Evolutionary conservation across 2,329 filamentous ascomycete genomes (phyloP), one percentile per base, ranked within the genome.

Genomic region (Ploettnerulaceae sp.): DNA sequence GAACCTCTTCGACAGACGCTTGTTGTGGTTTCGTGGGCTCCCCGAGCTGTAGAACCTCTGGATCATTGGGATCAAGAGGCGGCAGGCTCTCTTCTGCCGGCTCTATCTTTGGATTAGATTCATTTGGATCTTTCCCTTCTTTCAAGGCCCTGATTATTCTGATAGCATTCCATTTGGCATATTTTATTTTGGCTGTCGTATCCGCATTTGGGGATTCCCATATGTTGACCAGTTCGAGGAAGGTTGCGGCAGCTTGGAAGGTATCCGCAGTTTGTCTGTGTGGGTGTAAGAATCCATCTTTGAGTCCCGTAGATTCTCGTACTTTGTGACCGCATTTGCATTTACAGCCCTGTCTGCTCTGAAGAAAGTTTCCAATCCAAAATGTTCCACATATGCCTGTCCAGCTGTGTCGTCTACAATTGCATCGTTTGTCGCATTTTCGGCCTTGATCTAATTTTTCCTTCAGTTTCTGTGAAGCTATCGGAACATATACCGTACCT

Each of bases 161-260:
- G 26, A 91, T 72, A 2, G 91, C 90, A 65, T 97, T 94, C 76
- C 88, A 98, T 67, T 97, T 98, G 32, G 91, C 89, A 64, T 88
- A 98, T 66, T 94, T 96, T 68, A 91, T 89, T 72, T 95, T 97
- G 45, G 89, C 79, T 29, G 81, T 74, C 15, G 83, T 80, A 61
- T 97, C 89, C 1, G 77, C 69, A 25, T 95, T 87, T 8, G 83
- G 70, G 0, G 78, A 68, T 5, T 81, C 84, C 89, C 91, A 98
- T 60, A 95, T 85, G 54, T 83, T 83, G 46, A 88, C 77, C 4
- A 97, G 74, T 57, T 96, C 89, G 61, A 97, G 82, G 66, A 98
- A 97, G 0, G 89, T 95, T 0, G 88, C 84, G 0, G 93, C 88
- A 1, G 94, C 93, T 62, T 90, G 85, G 57, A 97, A 95, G 0